These are phyloP conservation scores for Acacia melanoxylon DNA, from an alignment of 306 rosid species.

Conservation along the genomic window DNA sequence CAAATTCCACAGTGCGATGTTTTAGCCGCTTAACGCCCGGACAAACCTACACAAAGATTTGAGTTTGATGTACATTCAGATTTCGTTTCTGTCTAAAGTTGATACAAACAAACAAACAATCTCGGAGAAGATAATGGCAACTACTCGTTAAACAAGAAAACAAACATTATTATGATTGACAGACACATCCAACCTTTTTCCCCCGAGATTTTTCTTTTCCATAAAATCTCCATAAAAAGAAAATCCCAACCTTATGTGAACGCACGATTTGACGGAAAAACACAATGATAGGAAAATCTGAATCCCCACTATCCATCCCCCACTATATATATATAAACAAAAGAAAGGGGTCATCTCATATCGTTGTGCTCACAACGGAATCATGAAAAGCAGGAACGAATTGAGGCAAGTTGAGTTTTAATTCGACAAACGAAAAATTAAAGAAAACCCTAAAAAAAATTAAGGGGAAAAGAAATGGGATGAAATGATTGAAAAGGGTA, in stretches of 20 bases:
- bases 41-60: constrained; percentile 56
- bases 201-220: not conserved
- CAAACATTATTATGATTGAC: constrained; percentile 18
- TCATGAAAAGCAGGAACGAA: constrained; percentile 33
- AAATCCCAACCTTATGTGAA: not conserved
- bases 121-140: constrained; percentile 18
- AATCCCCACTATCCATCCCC: not conserved
- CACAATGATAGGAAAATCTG: constrained; percentile 34
- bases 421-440: not conserved
- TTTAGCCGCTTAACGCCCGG: constrained; percentile 79
- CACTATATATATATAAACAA: not conserved
- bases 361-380: constrained; percentile 19
- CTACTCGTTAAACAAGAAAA: constrained; percentile 2
- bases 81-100: constrained; percentile 28
- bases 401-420: not conserved
- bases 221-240: not conserved
- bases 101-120: constrained; percentile 23
- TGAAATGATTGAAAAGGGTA: constrained; percentile 18
- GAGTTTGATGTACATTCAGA: constrained; percentile 36
- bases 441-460: not conserved
- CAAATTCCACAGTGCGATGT: constrained; percentile 67
- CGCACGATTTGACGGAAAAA: constrained; percentile 39
- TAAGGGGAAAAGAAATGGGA: not conserved
- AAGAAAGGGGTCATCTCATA: constrained; percentile 5
- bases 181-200: not conserved